These are phyloP conservation scores for Tagetes patula DNA, from an alignment of 129 eudicot species.

Conservation along the genomic window DNA sequence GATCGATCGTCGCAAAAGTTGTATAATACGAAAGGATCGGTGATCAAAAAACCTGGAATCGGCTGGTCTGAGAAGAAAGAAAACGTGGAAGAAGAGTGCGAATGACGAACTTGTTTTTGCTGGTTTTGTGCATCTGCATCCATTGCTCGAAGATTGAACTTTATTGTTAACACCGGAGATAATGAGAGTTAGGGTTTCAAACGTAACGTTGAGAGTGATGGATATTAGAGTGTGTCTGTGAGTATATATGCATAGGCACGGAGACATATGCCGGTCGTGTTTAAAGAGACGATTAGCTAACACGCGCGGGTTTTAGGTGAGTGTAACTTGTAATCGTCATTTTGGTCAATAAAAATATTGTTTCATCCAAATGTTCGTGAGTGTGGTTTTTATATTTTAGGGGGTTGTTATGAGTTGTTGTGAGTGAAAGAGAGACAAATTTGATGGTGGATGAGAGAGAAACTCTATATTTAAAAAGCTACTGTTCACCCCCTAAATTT, in stretches of 20 bases:
- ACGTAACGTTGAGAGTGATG: background rate
- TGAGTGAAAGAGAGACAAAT: too few species aligned
- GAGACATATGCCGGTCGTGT: background rate
- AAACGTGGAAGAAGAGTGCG: constrained; percentile 9
- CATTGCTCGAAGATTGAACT: background rate
- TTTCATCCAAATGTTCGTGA: too few species aligned
- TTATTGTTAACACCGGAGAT: background rate
- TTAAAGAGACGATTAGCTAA: background rate
- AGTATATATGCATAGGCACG: background rate
- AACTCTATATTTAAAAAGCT: too few species aligned
- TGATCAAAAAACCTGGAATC: constrained; percentile 29
- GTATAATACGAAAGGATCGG: background rate
- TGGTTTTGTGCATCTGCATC: background rate
- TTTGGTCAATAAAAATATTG: background rate
- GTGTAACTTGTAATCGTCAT: background rate
- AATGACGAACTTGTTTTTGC: background rate
- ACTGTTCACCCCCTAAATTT: too few species aligned
- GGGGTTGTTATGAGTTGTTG: too few species aligned
- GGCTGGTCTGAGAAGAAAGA: constrained; percentile 4
- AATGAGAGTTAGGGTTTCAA: background rate
- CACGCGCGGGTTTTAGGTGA: constrained; percentile 5
- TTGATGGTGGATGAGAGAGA: too few species aligned
- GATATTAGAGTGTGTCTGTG: too few species aligned
- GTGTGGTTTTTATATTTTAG: too few species aligned
- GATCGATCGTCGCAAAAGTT: background rate